phyloP scores from a whole-genome alignment of 495 filamentous ascomycete genomes.

The Talaromyces proteolyticus region DNA sequence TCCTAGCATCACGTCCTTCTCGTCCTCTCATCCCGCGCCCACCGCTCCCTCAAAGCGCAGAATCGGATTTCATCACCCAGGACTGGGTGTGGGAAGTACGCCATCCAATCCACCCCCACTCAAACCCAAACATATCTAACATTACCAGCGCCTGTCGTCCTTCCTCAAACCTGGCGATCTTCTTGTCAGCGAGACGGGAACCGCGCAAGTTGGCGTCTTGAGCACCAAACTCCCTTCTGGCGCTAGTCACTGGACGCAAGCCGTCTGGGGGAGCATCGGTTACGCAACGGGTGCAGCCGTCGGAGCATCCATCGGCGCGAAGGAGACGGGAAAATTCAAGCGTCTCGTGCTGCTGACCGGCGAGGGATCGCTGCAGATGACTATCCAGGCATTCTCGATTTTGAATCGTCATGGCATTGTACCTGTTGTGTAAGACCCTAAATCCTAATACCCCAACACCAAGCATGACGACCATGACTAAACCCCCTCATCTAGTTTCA shows the following conservation, averaged over 20 bases:
- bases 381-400: slow-evolving; percentile 63
- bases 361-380: slow-evolving; percentile 76
- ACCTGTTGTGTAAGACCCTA: not conserved
- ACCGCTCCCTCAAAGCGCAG: not conserved
- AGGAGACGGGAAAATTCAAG: slow-evolving; percentile 14
- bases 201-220: slow-evolving; percentile 26
- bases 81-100: not conserved
- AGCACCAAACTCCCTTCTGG: slow-evolving; percentile 19
- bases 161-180: slow-evolving; percentile 30
- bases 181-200: slow-evolving; percentile 36
- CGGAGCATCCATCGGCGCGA: slow-evolving; percentile 36
- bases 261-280: slow-evolving; percentile 41
- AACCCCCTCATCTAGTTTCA: slow-evolving; percentile 18
- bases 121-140: not conserved
- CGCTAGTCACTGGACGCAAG: slow-evolving; percentile 12
- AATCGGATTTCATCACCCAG: not conserved
- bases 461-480: not conserved
- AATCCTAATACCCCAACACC: no score
- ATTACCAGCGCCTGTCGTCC: slow-evolving; percentile 14
- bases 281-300: slow-evolving; percentile 41
- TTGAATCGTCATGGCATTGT: not conserved
- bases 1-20: not conserved
- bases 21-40: not conserved
- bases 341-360: slow-evolving; percentile 69
- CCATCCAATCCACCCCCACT: not conserved